Base-by-base conservation (phyloP, 352 stramenopile genomes). In the Pythium pyrilobum region DNA sequence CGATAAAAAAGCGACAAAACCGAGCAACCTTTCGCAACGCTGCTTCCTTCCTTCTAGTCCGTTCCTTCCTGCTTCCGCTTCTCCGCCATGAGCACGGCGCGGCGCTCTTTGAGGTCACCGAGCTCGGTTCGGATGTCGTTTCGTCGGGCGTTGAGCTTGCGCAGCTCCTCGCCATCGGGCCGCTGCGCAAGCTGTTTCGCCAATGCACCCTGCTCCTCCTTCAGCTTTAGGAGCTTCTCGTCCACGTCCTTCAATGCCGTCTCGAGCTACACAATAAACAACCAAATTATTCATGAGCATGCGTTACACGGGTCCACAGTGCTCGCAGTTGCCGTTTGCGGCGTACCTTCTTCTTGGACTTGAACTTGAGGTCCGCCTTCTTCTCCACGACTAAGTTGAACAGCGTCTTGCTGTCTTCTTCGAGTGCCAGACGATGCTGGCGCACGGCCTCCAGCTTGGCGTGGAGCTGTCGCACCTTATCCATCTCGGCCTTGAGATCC, bases 311-410 rank as follows among this genome's bases (percentile, higher is more conserved):
- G n/a, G n/a, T n/a, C n/a, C n/a, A n/a, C n/a, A n/a, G n/a, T n/a
- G n/a, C n/a, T n/a, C n/a, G n/a, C n/a, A n/a, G n/a, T n/a, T n/a
- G n/a, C n/a, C n/a, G n/a, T n/a, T n/a, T n/a, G n/a, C n/a, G n/a
- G 5, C 55, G 38, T 67, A 85, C 77, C 77, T 92, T 92, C 56
- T 89, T 87, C 68, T 94, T 94, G 9, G 81, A 92, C 69, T 94
- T 87, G 62, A 94, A 89, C 52, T 91, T 90, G 46, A 94, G 57
- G 56, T 94, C 84, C 36, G 84, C 83, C 64, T 94, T 94, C 72
- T 91, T 92, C 61, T 94, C 81, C 28, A 94, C 84, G 39, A 94
- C 84, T 68, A 88, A 75, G 56, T 88, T 94, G 72, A 90, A 94
- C 66, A 94, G 72, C 56, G 83, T 78, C 66, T 94, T 94, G 72